Evolutionary conservation across 352 stramenopile genomes (phyloP).

Genomic region (Aphanomyces astaci): DNA sequence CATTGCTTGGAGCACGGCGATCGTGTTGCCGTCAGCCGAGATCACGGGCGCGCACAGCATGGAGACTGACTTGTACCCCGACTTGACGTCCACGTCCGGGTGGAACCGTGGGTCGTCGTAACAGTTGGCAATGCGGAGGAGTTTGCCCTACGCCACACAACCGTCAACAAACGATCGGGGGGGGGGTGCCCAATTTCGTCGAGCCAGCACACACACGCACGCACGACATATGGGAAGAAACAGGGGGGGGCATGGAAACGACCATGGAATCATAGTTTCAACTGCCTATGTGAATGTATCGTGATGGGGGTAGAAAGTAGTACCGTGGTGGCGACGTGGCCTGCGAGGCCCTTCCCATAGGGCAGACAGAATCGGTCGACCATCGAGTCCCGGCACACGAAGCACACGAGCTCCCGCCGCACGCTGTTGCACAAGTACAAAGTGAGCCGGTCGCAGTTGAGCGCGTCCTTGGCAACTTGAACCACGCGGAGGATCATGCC

Average conservation of each 20-base stretch:
- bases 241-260: no score
- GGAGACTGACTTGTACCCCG: constrained; percentile 76
- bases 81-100: constrained; percentile 73
- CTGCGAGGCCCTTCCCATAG: constrained; percentile 67
- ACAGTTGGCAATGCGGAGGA: constrained; percentile 52
- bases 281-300: background rate
- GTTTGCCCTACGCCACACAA: constrained; percentile 2
- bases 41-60: constrained; percentile 66
- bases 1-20: constrained; percentile 65
- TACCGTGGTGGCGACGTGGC: constrained; percentile 39
- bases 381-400: constrained; percentile 4
- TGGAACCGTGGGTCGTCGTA: constrained; percentile 86
- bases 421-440: constrained; percentile 10
- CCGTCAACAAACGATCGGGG: background rate
- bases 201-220: no score
- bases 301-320: background rate
- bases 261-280: no score
- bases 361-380: constrained; percentile 67
- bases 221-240: no score
- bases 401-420: constrained; percentile 14
- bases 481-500: constrained; percentile 9
- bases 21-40: constrained; percentile 54
- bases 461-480: constrained; percentile 4
- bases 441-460: constrained; percentile 16
- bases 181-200: no score